Evolutionary conservation across 2,329 filamentous ascomycete species (phyloP).

Genomic region (Fusarium nelsonii): DNA sequence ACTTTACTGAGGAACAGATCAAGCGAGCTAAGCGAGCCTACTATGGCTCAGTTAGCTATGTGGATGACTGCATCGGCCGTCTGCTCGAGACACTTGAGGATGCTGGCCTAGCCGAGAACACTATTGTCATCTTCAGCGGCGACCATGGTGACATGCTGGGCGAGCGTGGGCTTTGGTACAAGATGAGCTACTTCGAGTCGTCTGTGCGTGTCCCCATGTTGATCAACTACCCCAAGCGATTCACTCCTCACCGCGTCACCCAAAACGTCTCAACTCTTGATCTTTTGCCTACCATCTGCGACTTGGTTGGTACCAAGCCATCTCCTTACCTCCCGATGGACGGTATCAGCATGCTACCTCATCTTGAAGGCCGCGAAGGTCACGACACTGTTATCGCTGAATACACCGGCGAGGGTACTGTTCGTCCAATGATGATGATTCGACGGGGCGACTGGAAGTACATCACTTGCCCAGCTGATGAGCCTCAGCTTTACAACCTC

Average conservation of each 20-base stretch:
- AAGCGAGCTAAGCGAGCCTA: constrained; percentile 88
- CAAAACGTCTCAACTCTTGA: constrained; percentile 93
- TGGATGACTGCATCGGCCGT: constrained; percentile 91
- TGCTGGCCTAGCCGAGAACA: constrained; percentile 84
- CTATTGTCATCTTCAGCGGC: constrained; percentile 91
- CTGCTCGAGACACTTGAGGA: constrained; percentile 82
- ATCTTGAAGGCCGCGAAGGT: constrained; percentile 73
- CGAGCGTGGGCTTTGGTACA: constrained; percentile 93
- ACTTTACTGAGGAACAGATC: constrained; percentile 88
- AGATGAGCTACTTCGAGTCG: constrained; percentile 97
- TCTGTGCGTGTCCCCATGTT: constrained; percentile 91
- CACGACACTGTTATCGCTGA: constrained; percentile 93
- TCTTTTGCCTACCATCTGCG: constrained; percentile 88
- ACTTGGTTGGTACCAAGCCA: constrained; percentile 79
- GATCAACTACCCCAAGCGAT: constrained; percentile 82
- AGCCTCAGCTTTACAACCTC: constrained; percentile 87
- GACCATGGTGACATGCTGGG: constrained; percentile 98
- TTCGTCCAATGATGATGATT: constrained; percentile 94
- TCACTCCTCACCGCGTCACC: constrained; percentile 79
- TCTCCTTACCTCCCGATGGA: constrained; percentile 83
- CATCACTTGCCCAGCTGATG: constrained; percentile 85
- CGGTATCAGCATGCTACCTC: constrained; percentile 83
- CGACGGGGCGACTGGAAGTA: constrained; percentile 91
- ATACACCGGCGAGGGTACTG: constrained; percentile 93
- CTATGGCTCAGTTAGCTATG: constrained; percentile 93